Conservation (phyloP, 192 early-diverging fungal species). For the Podila horticola region DNA sequence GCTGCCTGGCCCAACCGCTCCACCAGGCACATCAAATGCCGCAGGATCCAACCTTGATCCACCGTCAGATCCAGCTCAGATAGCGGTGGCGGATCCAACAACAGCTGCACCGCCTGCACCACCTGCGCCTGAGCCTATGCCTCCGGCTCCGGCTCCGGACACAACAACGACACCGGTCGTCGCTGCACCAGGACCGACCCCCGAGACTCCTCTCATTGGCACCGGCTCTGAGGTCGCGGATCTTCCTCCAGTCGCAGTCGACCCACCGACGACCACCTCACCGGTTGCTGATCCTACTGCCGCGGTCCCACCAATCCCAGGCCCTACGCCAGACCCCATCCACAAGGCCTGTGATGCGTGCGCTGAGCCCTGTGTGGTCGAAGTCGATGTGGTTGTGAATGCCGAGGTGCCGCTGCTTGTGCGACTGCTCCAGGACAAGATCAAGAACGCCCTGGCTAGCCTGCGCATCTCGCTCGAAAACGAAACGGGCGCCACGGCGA, state of each 20-base stretch:
- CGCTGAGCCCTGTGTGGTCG: conserved; percentile 12
- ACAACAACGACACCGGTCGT: background rate
- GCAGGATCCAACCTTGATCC: background rate
- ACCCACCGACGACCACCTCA: background rate
- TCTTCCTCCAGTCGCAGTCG: background rate
- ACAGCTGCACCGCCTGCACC: too few relatives aligned
- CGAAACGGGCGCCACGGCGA: background rate
- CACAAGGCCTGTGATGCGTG: conserved; percentile 11
- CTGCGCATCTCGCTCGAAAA: conserved; percentile 1
- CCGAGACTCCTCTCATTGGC: background rate
- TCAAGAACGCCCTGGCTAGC: conserved; percentile 4
- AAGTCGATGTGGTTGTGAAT: background rate
- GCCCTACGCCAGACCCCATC: background rate
- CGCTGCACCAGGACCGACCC: background rate
- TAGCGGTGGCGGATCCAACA: background rate
- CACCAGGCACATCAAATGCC: too few relatives aligned
- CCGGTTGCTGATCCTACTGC: background rate
- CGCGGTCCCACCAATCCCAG: background rate
- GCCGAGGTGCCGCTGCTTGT: conserved; percentile 6
- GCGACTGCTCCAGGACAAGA: conserved; percentile 6
- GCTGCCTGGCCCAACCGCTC: conserved; percentile 4
- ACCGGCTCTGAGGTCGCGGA: background rate
- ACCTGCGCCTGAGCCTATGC: background rate
- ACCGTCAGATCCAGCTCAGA: background rate
- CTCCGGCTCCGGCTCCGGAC: background rate